phyloP scores from a whole-genome alignment of 2,329 filamentous ascomycete genomes.

The Ilyonectria robusta region DNA sequence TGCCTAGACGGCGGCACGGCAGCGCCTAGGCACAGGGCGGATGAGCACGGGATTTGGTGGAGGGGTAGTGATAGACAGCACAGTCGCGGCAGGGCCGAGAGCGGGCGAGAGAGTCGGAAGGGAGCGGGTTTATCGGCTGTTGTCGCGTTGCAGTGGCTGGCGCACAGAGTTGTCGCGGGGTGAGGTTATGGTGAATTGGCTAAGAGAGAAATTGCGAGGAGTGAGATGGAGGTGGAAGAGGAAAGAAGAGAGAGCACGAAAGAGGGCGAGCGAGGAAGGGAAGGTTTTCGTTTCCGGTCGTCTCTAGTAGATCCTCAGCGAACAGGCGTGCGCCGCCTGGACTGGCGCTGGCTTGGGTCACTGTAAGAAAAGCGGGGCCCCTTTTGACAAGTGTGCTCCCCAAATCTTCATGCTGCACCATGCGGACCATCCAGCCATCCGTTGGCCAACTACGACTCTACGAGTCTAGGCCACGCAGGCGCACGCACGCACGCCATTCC shows the following conservation, averaged over 20 bases:
- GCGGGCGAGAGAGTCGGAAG: background rate
- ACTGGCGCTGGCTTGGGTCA: slow-evolving; percentile 17
- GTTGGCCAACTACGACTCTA: background rate
- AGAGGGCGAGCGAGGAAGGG: slow-evolving; percentile 20
- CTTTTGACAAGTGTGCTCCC: background rate
- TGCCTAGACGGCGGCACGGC: slow-evolving; percentile 7
- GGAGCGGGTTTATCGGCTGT: background rate
- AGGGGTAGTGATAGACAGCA: slow-evolving; percentile 9
- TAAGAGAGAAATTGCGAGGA: background rate
- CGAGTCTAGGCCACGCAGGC: slow-evolving; percentile 1
- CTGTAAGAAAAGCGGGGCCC: slow-evolving; percentile 32
- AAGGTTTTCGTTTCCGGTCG: slow-evolving; percentile 43
- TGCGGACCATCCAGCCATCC: background rate
- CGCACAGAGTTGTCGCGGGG: background rate
- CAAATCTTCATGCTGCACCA: background rate
- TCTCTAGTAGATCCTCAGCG: slow-evolving; percentile 31
- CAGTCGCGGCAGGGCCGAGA: slow-evolving; percentile 1
- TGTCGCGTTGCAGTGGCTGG: background rate
- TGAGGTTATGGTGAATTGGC: background rate
- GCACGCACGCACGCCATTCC: slow-evolving; percentile 9
- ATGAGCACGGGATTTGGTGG: slow-evolving; percentile 1
- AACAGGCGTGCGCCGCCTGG: slow-evolving; percentile 36
- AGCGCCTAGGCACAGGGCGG: background rate
- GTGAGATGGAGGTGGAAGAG: slow-evolving; percentile 26
- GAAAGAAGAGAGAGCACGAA: slow-evolving; percentile 19